Evolutionary conservation across 1,284 basidiomycete genomes (phyloP).

Genomic region (Flammula alnicola): DNA sequence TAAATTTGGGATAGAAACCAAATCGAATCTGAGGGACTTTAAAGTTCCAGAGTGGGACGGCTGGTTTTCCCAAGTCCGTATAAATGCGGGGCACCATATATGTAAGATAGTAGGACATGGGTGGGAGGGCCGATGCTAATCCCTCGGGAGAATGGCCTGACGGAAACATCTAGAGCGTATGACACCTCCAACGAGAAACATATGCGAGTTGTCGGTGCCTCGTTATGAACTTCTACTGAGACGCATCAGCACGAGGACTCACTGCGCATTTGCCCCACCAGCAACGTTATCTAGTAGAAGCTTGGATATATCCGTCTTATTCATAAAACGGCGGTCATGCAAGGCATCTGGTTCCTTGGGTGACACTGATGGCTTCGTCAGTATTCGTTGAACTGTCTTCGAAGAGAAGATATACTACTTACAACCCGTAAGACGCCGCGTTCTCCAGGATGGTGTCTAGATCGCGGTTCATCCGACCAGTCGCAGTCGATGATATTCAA

Average conservation of each 20-base stretch:
- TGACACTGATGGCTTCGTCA: background rate
- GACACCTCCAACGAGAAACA: constrained; percentile 7
- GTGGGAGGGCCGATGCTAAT: constrained; percentile 30
- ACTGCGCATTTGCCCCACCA: too few species aligned
- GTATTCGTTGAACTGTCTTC: background rate
- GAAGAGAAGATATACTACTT: background rate
- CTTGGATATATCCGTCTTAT: constrained; percentile 9
- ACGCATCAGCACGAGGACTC: too few species aligned
- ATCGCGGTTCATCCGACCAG: background rate
- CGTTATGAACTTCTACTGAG: too few species aligned
- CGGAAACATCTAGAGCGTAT: constrained; percentile 22
- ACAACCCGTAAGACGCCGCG: constrained; percentile 1
- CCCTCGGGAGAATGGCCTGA: constrained; percentile 22
- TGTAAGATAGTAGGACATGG: constrained; percentile 30
- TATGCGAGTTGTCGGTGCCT: constrained; percentile 1
- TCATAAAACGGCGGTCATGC: background rate
- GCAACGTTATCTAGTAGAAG: too few species aligned
- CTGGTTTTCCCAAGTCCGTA: constrained; percentile 21
- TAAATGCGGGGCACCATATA: constrained; percentile 27
- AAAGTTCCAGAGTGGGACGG: constrained; percentile 20
- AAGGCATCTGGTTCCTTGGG: background rate
- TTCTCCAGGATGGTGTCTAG: constrained; percentile 1
- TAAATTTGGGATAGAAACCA: constrained; percentile 33
- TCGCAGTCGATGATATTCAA: too few species aligned
- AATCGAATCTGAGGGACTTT: constrained; percentile 29